Base-by-base conservation (phyloP, 1,139 yeast genomes). In the Torulaspora globosa region DNA sequence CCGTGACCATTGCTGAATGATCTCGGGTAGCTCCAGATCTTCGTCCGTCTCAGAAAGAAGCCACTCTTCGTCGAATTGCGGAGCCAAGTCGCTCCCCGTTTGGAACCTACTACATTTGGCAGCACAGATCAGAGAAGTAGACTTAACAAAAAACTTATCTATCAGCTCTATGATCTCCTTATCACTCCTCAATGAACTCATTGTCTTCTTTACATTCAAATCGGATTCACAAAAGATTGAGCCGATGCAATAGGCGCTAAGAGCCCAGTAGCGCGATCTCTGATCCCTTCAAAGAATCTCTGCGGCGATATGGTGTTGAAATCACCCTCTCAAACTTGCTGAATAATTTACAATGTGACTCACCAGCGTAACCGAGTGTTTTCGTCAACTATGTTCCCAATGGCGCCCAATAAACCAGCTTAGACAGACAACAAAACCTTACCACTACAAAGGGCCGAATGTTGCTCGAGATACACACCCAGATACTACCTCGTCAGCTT, bases 141-240 rank as follows among this genome's bases (percentile, higher is more conserved):
- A 54, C 43, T 62, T 63, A 11, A 59, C 45, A 44, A 65, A 65
- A 50, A 63, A 65, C 46, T 57, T 56, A 41, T 62, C 55, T 37
- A 65, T 63, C 45, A 64, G 50, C 31, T 52, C 46, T 16, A 56
- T 42, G 14, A 55, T 44, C 12, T 53, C 54, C 39, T 44, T 46
- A 31, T 56, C 54, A 26, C 35, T 41, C 32, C 44, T 41, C 34
- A 37, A 33, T 18, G 36, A 12, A 21, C 36, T 29, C 39, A 41
- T 47, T 36, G 32, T 39, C 15, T 11, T 14, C 18, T 36, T 9
- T 16, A 18, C 36, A 31, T 38, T 31, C 30, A 19, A 24, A 23
- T 19, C 14, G 23, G 24, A 26, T 19, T 14, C 21, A 6, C 5
- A 10, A 21, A 21, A 1, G n/a, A 16, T 7, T 19, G 28, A 7